These are phyloP conservation scores for Claviceps humidiphila DNA, from an alignment of 2,329 filamentous ascomycete species.

Conservation along the genomic window DNA sequence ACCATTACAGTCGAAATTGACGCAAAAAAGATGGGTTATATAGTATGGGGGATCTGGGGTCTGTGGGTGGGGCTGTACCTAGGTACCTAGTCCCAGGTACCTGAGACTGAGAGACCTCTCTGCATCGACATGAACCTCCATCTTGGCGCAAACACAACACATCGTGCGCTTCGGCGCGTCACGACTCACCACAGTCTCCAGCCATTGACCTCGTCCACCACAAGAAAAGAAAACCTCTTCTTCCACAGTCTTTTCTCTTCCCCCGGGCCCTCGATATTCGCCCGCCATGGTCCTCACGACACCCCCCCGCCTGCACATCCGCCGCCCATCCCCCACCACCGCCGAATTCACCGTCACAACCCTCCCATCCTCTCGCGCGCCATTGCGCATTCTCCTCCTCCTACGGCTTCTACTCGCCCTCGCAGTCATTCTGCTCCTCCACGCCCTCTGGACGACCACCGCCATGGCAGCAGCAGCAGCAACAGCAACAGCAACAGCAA, in stretches of 20 bases:
- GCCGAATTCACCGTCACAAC: constrained; percentile 87
- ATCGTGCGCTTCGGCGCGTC: not conserved
- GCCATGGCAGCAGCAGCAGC: not conserved
- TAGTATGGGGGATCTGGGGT: not conserved
- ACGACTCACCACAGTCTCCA: not conserved
- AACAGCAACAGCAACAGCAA: no score
- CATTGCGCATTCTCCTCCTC: constrained; percentile 28
- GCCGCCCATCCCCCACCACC: constrained; percentile 74
- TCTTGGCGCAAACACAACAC: not conserved
- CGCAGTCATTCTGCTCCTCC: constrained; percentile 32
- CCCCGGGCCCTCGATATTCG: constrained; percentile 30
- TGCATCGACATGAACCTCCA: not conserved
- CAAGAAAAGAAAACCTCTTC: not conserved
- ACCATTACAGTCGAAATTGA: constrained; percentile 46
- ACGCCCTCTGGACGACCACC: constrained; percentile 30
- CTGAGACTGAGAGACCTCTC: not conserved
- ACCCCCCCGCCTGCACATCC: constrained; percentile 44
- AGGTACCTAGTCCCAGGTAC: not conserved
- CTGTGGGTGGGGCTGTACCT: not conserved
- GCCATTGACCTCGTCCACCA: not conserved
- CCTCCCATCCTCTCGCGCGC: constrained; percentile 39
- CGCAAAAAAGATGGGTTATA: constrained; percentile 11
- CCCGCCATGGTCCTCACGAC: constrained; percentile 23
- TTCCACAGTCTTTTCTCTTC: not conserved
- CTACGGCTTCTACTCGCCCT: constrained; percentile 29